Conservation (phyloP, 2,329 filamentous ascomycete species). For the Magnaporthales sp. region DNA sequence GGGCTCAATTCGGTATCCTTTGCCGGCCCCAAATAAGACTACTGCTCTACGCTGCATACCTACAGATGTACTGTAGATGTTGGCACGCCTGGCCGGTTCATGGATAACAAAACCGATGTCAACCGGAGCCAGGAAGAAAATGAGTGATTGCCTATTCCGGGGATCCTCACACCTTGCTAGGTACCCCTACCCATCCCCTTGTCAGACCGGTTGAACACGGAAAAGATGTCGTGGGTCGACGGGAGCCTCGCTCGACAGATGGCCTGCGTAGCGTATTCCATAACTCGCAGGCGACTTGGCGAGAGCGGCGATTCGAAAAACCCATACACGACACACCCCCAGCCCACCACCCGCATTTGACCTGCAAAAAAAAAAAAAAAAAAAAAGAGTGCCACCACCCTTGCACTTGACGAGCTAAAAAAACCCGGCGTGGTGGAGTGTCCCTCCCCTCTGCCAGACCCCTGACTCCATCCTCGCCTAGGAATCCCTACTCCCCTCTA, state of each 20-base stretch:
- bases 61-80: not conserved
- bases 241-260: not conserved
- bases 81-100: not conserved
- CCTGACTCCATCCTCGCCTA: not conserved
- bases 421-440: not conserved
- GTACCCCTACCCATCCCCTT: not conserved
- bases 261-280: not conserved
- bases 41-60: too few relatives aligned
- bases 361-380: too few relatives aligned
- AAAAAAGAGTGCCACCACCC: not conserved
- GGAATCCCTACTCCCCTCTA: not conserved
- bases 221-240: not conserved
- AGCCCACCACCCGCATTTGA: not conserved
- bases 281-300: not conserved
- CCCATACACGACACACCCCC: not conserved
- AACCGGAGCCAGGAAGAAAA: not conserved
- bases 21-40: not conserved
- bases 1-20: not conserved
- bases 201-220: not conserved
- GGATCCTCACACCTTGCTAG: not conserved
- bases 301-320: not conserved
- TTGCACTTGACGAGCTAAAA: not conserved
- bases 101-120: not conserved
- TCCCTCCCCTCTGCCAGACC: not conserved
- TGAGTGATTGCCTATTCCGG: not conserved